These are phyloP conservation scores for Fusarium aywerte DNA, from an alignment of 2,329 filamentous ascomycete species.

Conservation along the genomic window DNA sequence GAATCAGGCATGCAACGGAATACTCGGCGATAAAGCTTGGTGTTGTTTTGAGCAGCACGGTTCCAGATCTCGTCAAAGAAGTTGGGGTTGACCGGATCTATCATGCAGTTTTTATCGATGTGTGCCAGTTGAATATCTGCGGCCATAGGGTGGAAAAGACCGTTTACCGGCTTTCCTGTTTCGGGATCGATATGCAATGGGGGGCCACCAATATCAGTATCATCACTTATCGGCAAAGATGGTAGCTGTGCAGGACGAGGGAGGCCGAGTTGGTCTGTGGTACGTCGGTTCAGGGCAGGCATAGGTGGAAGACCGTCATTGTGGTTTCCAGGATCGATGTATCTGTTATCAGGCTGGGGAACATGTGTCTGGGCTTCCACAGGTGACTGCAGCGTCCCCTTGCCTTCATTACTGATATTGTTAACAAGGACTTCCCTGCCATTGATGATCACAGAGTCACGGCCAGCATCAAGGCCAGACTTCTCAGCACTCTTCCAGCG, in stretches of 20 bases:
- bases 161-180: slow-evolving; percentile 59
- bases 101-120: slow-evolving; percentile 93
- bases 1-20: slow-evolving; percentile 98
- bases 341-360: slow-evolving; percentile 46
- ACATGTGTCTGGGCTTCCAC: slow-evolving; percentile 49
- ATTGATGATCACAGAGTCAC: slow-evolving; percentile 76
- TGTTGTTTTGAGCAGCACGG: slow-evolving; percentile 90
- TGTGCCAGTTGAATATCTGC: slow-evolving; percentile 78
- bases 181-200: slow-evolving; percentile 65
- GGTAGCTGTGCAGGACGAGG: slow-evolving; percentile 76
- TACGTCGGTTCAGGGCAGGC: slow-evolving; percentile 66
- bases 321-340: slow-evolving; percentile 50
- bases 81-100: slow-evolving; percentile 81
- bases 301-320: slow-evolving; percentile 68
- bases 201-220: slow-evolving; percentile 85
- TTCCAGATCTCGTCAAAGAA: slow-evolving; percentile 94
- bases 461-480: slow-evolving; percentile 69
- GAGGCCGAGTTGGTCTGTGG: slow-evolving; percentile 75
- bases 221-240: slow-evolving; percentile 74
- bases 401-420: slow-evolving; percentile 71
- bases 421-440: slow-evolving; percentile 78
- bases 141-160: slow-evolving; percentile 63
- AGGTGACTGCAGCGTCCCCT: slow-evolving; percentile 62
- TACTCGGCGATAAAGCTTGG: slow-evolving; percentile 89
- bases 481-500: slow-evolving; percentile 75